Evolutionary conservation across 768 basidiomycete species (phyloP).

Genomic region (Termitomyces heimii): DNA sequence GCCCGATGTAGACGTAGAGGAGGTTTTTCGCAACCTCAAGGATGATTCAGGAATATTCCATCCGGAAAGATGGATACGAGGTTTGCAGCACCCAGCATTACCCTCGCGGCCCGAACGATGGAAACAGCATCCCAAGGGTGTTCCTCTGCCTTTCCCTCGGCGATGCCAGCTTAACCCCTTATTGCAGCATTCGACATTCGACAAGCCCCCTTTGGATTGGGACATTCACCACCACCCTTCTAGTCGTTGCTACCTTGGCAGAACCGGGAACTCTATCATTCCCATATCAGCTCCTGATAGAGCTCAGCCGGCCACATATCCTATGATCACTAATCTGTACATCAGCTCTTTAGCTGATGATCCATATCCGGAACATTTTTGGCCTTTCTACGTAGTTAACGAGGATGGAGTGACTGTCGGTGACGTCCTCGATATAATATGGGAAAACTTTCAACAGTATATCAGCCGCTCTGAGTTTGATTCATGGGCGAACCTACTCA

Average conservation of each 20-base stretch:
- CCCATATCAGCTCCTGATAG: slow-evolving; percentile 29
- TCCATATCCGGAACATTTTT: slow-evolving; percentile 39
- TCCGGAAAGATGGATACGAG: slow-evolving; percentile 45
- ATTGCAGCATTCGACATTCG: slow-evolving; percentile 37
- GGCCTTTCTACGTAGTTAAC: slow-evolving; percentile 50
- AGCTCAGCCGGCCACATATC: slow-evolving; percentile 61
- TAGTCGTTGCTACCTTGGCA: slow-evolving; percentile 23
- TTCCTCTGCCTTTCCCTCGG: slow-evolving; percentile 39
- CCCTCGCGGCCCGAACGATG: slow-evolving; percentile 44
- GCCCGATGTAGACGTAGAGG: slow-evolving; percentile 20
- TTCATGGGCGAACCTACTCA: slow-evolving; percentile 21
- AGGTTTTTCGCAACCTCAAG: slow-evolving; percentile 26
- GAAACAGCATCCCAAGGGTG: slow-evolving; percentile 32
- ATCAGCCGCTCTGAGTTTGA: slow-evolving; percentile 29
- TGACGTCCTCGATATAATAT: slow-evolving; percentile 46
- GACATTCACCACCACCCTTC: slow-evolving; percentile 29
- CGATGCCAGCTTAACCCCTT: slow-evolving; percentile 54
- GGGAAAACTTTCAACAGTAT: slow-evolving; percentile 35
- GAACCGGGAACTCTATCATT: slow-evolving; percentile 19
- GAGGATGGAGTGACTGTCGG: slow-evolving; percentile 38
- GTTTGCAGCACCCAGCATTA: slow-evolving; percentile 39
- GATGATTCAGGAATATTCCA: slow-evolving; percentile 25
- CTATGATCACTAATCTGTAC: slow-evolving; percentile 51
- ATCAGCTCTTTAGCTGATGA: slow-evolving; percentile 50
- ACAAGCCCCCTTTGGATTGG: slow-evolving; percentile 40